Evolutionary conservation across 352 stramenopile species (phyloP).

Genomic region (Globisporangium canariense): DNA sequence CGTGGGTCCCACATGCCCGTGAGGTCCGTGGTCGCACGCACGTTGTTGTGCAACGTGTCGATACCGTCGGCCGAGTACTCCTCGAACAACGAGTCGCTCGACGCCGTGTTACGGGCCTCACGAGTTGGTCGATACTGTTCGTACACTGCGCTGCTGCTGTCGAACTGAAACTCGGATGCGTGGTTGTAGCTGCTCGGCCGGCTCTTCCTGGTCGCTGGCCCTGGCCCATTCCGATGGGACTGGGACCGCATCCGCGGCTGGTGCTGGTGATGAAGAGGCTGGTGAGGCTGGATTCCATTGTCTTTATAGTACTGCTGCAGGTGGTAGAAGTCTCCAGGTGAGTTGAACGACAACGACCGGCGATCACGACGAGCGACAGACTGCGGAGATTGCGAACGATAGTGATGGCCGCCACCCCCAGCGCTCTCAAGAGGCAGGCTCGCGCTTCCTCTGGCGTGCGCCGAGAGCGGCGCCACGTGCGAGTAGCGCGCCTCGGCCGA

Average conservation of each 20-base stretch:
- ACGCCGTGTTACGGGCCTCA: conserved; percentile 5
- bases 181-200: conserved; percentile 2
- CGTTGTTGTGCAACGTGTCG: conserved; percentile 17
- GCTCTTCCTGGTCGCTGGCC: conserved; percentile 4
- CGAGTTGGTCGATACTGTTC: conserved; percentile 8
- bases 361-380: conserved; percentile 14
- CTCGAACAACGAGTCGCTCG: conserved; percentile 35
- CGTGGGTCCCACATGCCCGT: conserved; percentile 40
- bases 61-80: conserved; percentile 36
- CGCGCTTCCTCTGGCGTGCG: conserved; percentile 3
- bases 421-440: neutral
- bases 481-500: conserved; percentile 65
- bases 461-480: conserved; percentile 30
- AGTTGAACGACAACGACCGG: conserved; percentile 1
- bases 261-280: conserved; percentile 14
- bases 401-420: neutral
- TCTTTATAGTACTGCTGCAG: conserved; percentile 2
- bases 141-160: neutral
- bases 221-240: conserved; percentile 4
- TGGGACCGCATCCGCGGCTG: conserved; percentile 1
- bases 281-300: conserved; percentile 1
- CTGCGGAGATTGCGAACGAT: neutral
- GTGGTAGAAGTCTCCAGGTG: conserved; percentile 13
- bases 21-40: conserved; percentile 43
- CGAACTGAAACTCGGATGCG: neutral